phyloP scores from a whole-genome alignment of 2,329 filamentous ascomycete genomes.

The Aspergillus unguis region DNA sequence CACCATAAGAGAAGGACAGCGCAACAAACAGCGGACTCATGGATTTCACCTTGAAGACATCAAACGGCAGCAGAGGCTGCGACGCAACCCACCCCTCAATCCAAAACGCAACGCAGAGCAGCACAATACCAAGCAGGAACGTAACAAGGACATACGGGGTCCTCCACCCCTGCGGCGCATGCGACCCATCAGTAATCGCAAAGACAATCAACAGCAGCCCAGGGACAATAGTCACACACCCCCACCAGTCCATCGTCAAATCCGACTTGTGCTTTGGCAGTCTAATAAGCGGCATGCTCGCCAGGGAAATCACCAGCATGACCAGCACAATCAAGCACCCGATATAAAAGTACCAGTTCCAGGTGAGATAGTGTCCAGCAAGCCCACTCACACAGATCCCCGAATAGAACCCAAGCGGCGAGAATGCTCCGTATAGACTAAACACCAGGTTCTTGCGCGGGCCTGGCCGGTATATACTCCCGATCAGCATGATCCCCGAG shows the following conservation, averaged over 20 bases:
- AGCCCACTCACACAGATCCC: slow-evolving; percentile 9
- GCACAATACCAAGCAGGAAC: neutral
- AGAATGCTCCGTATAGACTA: slow-evolving; percentile 12
- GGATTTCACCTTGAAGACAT: slow-evolving; percentile 13
- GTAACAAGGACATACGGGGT: slow-evolving; percentile 11
- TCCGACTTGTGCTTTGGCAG: neutral
- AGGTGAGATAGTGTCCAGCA: slow-evolving; percentile 2
- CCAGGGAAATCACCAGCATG: slow-evolving; percentile 1
- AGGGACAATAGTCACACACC: neutral
- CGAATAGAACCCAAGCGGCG: slow-evolving; percentile 9
- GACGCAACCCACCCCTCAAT: slow-evolving; percentile 6
- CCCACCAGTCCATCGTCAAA: slow-evolving; percentile 1
- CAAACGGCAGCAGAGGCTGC: slow-evolving; percentile 1
- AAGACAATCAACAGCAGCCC: slow-evolving; percentile 6
- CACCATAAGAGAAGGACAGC: slow-evolving; percentile 7
- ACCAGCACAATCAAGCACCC: slow-evolving; percentile 3
- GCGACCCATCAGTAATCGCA: slow-evolving; percentile 4
- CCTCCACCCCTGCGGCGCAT: slow-evolving; percentile 9
- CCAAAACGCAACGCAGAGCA: slow-evolving; percentile 8
- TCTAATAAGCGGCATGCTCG: neutral
- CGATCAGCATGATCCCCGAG: slow-evolving; percentile 5
- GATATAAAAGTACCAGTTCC: slow-evolving; percentile 12
- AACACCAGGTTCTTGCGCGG: slow-evolving; percentile 13
- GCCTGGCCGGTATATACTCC: slow-evolving; percentile 8
- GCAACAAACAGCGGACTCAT: slow-evolving; percentile 8